Base-by-base conservation (phyloP, 2,329 filamentous ascomycete genomes). In the Claviceps sorghi region DNA sequence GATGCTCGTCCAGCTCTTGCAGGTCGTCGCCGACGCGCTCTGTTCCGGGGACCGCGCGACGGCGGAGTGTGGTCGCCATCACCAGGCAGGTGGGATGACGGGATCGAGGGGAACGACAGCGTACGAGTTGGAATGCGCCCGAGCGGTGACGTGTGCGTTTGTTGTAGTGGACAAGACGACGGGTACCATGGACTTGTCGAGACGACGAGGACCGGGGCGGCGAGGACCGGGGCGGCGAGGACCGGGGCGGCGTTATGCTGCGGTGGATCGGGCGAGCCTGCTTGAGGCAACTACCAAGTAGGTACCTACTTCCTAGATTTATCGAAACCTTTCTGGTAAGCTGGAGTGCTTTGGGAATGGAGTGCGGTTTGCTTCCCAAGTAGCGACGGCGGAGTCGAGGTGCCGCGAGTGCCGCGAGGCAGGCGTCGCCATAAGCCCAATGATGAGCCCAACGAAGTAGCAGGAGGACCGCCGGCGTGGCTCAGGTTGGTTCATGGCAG, bases 41-140 rank as follows among this genome's bases (percentile, higher is more conserved):
- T 48, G 55, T 53, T 42, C 63, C 60, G 48, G 56, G 56, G 30
- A 61, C 51, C 38, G 62, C 61, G 38, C 66, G 65, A 44, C 66
- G 64, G 57, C 66, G 65, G 46, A 67, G 52, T 38, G 60, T 64
- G n/a, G 64, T 62, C 44, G 63, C 59, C 66, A 52, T 52, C 9
- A 15, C 30, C 29, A 32, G 41, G 49, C 49, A n/a, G n/a, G n/a
- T n/a, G n/a, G n/a, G n/a, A n/a, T n/a, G n/a, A 13, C 34, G 11
- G n/a, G n/a, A 41, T 3, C 19, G 22, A 42, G n/a, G n/a, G n/a
- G n/a, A n/a, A n/a, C 10, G 26, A 22, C 8, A n/a, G 17, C 22
- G 36, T 11, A n/a, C 34, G 36, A 38, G 21, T 26, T 21, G 6
- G 36, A 15, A 15, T 47, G 19, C 4, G 7, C n/a, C n/a, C n/a